Evolutionary conservation across 176 grass and related monocot genomes (phyloP).

Genomic region (Carex parvula): DNA sequence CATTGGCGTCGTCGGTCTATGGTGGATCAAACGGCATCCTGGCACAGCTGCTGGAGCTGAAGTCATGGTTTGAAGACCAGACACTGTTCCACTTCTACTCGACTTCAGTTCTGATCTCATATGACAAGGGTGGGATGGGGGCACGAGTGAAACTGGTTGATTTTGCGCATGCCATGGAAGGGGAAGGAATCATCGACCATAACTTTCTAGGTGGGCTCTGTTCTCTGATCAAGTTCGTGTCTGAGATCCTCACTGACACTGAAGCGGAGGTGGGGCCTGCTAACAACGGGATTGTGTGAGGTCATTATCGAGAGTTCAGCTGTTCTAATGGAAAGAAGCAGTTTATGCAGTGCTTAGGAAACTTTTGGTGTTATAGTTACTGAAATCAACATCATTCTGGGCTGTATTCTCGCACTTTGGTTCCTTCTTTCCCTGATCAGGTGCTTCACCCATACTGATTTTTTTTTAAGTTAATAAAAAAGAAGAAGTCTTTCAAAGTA

Average conservation of each 20-base stretch:
- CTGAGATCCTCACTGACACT: constrained; percentile 45
- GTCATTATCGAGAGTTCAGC: not conserved
- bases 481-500: not conserved
- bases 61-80: constrained; percentile 88
- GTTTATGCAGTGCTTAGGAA: not conserved
- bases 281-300: not conserved
- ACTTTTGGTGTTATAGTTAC: not conserved
- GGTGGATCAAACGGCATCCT: constrained; percentile 52
- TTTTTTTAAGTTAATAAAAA: not conserved
- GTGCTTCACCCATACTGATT: not conserved
- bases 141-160: constrained; percentile 72
- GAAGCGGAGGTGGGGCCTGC: not conserved
- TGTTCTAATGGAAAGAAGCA: not conserved
- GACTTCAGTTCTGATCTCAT: constrained; percentile 56
- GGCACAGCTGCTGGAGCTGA: constrained; percentile 68
- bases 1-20: constrained; percentile 49
- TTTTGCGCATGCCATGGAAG: constrained; percentile 68
- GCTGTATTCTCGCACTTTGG: not conserved
- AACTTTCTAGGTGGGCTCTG: constrained; percentile 85
- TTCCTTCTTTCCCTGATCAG: not conserved
- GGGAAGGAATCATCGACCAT: constrained; percentile 75
- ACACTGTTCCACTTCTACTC: constrained; percentile 92
- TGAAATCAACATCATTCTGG: not conserved
- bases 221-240: constrained; percentile 69
- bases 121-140: constrained; percentile 30